Conservation (phyloP, 768 basidiomycete genomes). For the Amylocystis lapponica region DNA sequence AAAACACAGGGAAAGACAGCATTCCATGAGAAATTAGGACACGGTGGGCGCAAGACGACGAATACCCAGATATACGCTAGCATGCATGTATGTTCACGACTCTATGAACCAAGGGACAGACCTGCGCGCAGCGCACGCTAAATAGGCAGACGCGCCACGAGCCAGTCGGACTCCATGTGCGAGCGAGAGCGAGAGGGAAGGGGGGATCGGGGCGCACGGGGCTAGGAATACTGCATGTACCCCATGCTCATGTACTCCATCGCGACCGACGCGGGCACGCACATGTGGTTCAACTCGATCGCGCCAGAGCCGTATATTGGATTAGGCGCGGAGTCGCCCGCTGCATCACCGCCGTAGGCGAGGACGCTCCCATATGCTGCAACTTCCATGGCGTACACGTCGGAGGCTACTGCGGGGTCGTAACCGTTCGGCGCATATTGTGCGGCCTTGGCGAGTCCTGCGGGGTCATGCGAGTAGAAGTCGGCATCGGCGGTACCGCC, state of each 20-base stretch:
- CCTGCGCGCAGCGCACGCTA: too few species aligned
- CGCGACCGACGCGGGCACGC: constrained; percentile 13
- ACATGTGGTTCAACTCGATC: constrained; percentile 15
- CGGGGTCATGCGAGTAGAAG: too few species aligned
- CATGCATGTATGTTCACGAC: too few species aligned
- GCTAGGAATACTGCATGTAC: constrained; percentile 15
- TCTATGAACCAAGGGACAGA: too few species aligned
- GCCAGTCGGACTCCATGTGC: too few species aligned
- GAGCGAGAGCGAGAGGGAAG: too few species aligned
- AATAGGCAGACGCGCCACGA: background rate
- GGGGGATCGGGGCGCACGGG: background rate
- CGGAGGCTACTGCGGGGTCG: constrained; percentile 11
- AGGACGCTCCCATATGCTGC: background rate
- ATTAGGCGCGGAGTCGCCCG: constrained; percentile 4
- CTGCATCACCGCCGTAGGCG: constrained; percentile 1
- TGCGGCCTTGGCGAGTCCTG: too few species aligned
- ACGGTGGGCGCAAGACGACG: too few species aligned
- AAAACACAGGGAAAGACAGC: background rate
- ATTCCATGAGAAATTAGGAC: background rate
- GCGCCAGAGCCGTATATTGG: constrained; percentile 12
- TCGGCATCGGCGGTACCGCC: too few species aligned
- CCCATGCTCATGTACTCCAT: constrained; percentile 9
- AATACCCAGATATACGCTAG: too few species aligned
- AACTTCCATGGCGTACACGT: constrained; percentile 11
- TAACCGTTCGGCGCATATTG: constrained; percentile 9